A percentile compares a stretch with the other conserved stretches of the same genome.
Conservation (phyloP, 805 yeast species). For the Saccharomycopsis fermentans region DNA sequence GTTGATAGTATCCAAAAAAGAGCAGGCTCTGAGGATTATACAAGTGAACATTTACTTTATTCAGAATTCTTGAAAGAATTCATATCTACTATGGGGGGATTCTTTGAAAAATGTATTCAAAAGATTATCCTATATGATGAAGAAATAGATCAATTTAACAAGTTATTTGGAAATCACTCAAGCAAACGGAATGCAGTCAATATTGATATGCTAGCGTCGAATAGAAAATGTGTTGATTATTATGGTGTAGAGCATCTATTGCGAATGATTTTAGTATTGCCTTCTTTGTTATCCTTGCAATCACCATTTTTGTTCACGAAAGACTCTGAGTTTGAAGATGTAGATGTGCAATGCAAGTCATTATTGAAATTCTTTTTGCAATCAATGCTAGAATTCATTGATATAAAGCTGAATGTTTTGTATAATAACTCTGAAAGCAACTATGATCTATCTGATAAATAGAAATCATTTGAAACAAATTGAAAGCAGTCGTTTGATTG, state of each 20-base stretch:
- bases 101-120: constrained; percentile 66
- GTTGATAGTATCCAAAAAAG: neutral
- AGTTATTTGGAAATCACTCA: constrained; percentile 14
- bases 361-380: neutral
- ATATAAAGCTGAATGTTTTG: neutral
- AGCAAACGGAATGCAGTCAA: constrained; percentile 25
- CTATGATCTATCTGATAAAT: neutral
- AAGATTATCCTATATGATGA: constrained; percentile 59
- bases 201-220: constrained; percentile 24
- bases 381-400: neutral
- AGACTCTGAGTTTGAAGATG: neutral
- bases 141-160: constrained; percentile 35
- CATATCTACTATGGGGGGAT: constrained; percentile 51
- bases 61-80: constrained; percentile 55
- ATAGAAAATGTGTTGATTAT: constrained; percentile 19
- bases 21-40: neutral
- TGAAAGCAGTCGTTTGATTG: too few species aligned
- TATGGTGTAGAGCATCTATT: constrained; percentile 81
- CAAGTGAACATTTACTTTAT: constrained; percentile 23
- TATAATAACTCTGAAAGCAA: neutral
- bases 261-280: constrained; percentile 66
- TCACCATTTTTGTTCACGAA: neutral
- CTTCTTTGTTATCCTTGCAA: constrained; percentile 30
- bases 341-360: neutral
- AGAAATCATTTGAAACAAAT: neutral